These are phyloP conservation scores for Clitopilus hobsonii DNA, from an alignment of 768 basidiomycete genomes.

Conservation along the genomic window DNA sequence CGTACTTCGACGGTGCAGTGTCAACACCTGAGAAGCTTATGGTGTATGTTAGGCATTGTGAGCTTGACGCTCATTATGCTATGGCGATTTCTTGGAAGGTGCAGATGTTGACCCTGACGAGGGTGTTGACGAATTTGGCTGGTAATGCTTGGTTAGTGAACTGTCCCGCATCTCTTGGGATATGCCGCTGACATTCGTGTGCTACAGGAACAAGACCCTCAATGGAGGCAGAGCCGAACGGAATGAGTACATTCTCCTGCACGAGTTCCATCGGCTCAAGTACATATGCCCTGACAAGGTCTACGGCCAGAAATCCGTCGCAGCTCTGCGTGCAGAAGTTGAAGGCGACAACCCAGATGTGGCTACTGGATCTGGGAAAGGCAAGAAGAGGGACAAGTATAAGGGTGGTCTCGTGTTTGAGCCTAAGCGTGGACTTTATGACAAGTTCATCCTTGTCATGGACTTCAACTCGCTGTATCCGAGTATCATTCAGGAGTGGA, in stretches of 20 bases:
- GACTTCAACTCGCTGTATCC: conserved; percentile 99
- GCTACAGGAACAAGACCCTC: conserved; percentile 86
- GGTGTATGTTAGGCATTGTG: conserved; percentile 90
- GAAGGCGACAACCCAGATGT: conserved; percentile 40
- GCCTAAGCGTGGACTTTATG: conserved; percentile 94
- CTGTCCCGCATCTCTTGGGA: background rate
- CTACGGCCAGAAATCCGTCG: conserved; percentile 68
- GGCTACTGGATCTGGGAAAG: conserved; percentile 49
- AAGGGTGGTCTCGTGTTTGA: conserved; percentile 98
- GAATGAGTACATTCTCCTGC: conserved; percentile 97
- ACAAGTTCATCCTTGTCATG: conserved; percentile 97
- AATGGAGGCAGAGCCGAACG: conserved; percentile 98
- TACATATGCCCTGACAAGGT: conserved; percentile 96
- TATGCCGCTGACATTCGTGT: background rate
- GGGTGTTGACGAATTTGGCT: conserved; percentile 91
- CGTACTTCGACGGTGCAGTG: conserved; percentile 83
- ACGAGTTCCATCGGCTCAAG: conserved; percentile 95
- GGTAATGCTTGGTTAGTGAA: conserved; percentile 87
- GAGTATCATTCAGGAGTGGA: conserved; percentile 98
- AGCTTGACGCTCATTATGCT: conserved; percentile 92
- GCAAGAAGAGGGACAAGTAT: conserved; percentile 82
- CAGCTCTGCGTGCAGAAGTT: conserved; percentile 38
- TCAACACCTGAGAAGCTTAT: conserved; percentile 72
- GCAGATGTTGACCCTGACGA: conserved; percentile 88
- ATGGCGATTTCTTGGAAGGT: conserved; percentile 97